These are phyloP conservation scores for Aspergillus cavernicola DNA, from an alignment of 495 filamentous ascomycete genomes.

Conservation along the genomic window DNA sequence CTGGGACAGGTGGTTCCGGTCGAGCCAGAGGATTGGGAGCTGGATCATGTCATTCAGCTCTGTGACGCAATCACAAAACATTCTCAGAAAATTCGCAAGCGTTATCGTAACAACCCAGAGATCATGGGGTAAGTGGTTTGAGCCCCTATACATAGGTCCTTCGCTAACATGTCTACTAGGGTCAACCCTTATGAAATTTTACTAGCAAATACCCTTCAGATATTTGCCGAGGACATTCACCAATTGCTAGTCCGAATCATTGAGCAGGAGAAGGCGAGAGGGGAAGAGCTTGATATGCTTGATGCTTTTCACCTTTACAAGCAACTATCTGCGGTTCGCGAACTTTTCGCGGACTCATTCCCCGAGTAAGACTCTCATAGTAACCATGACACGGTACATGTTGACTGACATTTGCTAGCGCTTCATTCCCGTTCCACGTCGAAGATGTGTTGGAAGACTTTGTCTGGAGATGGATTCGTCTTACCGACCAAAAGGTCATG, in stretches of 20 bases:
- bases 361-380: conserved; percentile 48
- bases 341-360: conserved; percentile 68
- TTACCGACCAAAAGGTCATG: conserved; percentile 72
- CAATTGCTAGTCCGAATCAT: conserved; percentile 79
- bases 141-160: neutral
- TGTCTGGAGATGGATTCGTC: conserved; percentile 90
- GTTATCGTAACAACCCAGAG: conserved; percentile 82
- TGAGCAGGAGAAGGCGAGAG: conserved; percentile 59
- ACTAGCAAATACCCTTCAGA: conserved; percentile 78
- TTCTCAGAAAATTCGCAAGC: conserved; percentile 81
- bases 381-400: neutral
- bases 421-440: conserved; percentile 75
- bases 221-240: conserved; percentile 81
- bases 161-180: conserved; percentile 27
- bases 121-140: conserved; percentile 68
- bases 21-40: conserved; percentile 74
- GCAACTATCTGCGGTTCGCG: conserved; percentile 76
- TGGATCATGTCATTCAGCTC: conserved; percentile 81
- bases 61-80: conserved; percentile 80
- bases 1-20: conserved; percentile 71
- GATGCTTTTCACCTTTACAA: conserved; percentile 94
- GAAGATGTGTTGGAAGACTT: conserved; percentile 84
- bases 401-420: conserved; percentile 28
- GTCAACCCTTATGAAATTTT: conserved; percentile 80
- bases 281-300: conserved; percentile 75